A percentile compares a stretch with the other conserved stretches of the same genome.
Conservation (phyloP, 169 alveolate genomes). For the Plasmodium gaboni region DNA sequence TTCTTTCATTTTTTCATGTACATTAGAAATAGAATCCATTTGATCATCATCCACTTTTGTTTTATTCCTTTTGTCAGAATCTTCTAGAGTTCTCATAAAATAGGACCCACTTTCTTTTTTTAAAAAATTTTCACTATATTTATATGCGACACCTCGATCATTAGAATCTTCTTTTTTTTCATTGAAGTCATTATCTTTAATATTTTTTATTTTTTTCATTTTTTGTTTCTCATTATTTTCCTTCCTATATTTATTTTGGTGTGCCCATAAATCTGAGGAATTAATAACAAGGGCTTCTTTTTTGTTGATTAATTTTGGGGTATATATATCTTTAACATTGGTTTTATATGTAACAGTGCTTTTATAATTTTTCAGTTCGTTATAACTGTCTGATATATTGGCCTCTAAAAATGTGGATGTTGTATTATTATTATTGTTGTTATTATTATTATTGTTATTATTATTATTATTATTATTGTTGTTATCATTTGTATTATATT, state of each 20-base stretch:
- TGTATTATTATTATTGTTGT: background rate
- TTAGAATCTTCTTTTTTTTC: slow-evolving; percentile 15
- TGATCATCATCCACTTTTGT: too few relatives aligned
- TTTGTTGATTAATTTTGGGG: slow-evolving; percentile 39
- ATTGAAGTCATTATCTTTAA: slow-evolving; percentile 34
- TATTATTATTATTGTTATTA: background rate
- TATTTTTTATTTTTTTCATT: slow-evolving; percentile 51
- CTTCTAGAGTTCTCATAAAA: too few relatives aligned
- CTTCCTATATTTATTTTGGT: slow-evolving; percentile 73
- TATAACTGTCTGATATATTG: background rate
- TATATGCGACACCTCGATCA: background rate
- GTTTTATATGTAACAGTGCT: slow-evolving; percentile 31
- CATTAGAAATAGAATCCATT: too few relatives aligned
- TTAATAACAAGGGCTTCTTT: slow-evolving; percentile 83
- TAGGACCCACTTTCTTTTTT: background rate
- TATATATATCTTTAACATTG: slow-evolving; percentile 24
- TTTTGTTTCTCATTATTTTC: slow-evolving; percentile 62
- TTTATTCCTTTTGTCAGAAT: too few relatives aligned
- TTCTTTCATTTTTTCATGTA: too few relatives aligned
- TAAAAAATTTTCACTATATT: background rate
- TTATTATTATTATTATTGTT: background rate
- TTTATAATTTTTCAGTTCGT: slow-evolving; percentile 1
- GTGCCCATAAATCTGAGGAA: slow-evolving; percentile 84
- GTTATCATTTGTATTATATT: too few relatives aligned
- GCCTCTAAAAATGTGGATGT: background rate